Percentiles rank a stretch among this genome's conserved stretches.
Evolutionary conservation across 176 grass and related monocot species (phyloP).

Genomic region (Aegilops tauschii): DNA sequence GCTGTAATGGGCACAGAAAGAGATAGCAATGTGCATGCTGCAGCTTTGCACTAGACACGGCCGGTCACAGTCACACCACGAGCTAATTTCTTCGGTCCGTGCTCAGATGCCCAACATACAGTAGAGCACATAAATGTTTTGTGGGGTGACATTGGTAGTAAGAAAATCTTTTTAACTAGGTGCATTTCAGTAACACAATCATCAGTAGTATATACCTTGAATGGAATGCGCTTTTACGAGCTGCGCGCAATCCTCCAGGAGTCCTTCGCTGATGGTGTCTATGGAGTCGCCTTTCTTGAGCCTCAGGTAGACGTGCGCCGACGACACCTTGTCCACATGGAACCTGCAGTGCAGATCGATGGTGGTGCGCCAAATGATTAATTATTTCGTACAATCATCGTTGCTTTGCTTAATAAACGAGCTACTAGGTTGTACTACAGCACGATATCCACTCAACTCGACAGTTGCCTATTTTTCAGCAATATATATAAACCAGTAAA

Average conservation of each 20-base stretch:
- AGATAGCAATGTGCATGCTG: conserved; percentile 32
- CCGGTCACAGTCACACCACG: conserved; percentile 28
- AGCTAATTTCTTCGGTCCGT: not conserved
- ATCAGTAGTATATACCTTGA: conserved; percentile 48
- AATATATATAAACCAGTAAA: not conserved
- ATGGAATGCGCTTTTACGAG: conserved; percentile 97
- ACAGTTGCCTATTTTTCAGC: not conserved
- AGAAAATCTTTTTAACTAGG: not conserved
- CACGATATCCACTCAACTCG: not conserved
- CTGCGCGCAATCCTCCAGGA: conserved; percentile 89
- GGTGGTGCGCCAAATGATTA: not conserved
- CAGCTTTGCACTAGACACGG: conserved; percentile 18
- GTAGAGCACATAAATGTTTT: not conserved
- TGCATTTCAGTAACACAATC: too few species aligned
- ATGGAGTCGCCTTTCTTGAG: conserved; percentile 82
- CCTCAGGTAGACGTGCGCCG: conserved; percentile 96
- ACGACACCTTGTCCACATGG: conserved; percentile 97
- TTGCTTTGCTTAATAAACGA: not conserved
- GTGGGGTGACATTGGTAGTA: not conserved
- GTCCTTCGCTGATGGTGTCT: conserved; percentile 67
- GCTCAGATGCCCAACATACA: not conserved
- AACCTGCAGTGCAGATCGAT: conserved; percentile 47
- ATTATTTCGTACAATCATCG: not conserved
- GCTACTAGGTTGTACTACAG: not conserved
- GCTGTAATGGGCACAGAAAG: not conserved